phyloP scores from a whole-genome alignment of 441 rosid species.

The Corymbia citriodora region DNA sequence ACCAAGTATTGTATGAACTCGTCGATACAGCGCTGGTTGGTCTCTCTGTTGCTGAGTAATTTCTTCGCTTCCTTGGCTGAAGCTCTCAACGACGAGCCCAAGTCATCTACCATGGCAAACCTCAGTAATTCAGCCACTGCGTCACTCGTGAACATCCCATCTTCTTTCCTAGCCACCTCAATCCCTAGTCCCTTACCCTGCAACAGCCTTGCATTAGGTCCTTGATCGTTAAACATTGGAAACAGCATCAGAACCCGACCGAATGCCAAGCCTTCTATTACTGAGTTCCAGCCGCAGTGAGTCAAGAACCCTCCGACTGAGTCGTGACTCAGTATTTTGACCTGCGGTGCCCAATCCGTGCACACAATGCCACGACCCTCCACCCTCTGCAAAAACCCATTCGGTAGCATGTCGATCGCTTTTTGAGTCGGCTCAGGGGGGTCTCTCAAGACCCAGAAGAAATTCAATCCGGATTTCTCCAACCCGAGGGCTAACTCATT shows the following conservation, averaged over 20 bases:
- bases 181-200: slow-evolving; percentile 35
- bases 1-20: neutral
- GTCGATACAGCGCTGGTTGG: slow-evolving; percentile 9
- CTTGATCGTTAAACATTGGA: slow-evolving; percentile 50
- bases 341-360: slow-evolving; percentile 54
- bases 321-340: slow-evolving; percentile 50
- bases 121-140: slow-evolving; percentile 38
- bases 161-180: slow-evolving; percentile 43
- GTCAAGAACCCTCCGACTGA: slow-evolving; percentile 66
- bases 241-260: slow-evolving; percentile 35
- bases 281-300: slow-evolving; percentile 71
- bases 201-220: slow-evolving; percentile 53
- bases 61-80: slow-evolving; percentile 11
- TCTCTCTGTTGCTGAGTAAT: slow-evolving; percentile 23
- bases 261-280: slow-evolving; percentile 32
- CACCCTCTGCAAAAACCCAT: neutral
- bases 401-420: slow-evolving; percentile 4
- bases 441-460: slow-evolving; percentile 55
- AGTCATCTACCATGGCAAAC: slow-evolving; percentile 29
- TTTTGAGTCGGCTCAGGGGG: slow-evolving; percentile 18
- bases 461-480: slow-evolving; percentile 43
- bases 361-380: slow-evolving; percentile 13
- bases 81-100: slow-evolving; percentile 18
- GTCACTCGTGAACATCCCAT: slow-evolving; percentile 47
- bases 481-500: slow-evolving; percentile 47